Conservation (phyloP, 306 rosid genomes). For the Prinsepia uniflora region DNA sequence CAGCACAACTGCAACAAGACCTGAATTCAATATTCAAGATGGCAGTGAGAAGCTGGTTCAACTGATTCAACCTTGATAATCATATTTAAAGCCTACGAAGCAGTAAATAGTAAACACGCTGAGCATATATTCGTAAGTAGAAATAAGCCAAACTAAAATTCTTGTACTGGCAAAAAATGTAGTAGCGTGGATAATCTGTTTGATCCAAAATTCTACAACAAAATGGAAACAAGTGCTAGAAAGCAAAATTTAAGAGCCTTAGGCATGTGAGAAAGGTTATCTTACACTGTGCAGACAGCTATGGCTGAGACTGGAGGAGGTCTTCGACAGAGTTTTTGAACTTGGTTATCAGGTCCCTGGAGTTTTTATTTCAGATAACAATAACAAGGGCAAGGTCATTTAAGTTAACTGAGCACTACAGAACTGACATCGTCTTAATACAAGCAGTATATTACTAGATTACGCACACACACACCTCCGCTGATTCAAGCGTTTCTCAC, state of each 20-base stretch:
- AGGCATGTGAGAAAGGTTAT: no score
- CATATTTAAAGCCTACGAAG: neutral
- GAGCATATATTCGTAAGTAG: neutral
- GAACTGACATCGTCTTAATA: slow-evolving; percentile 1
- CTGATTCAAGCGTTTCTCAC: slow-evolving; percentile 66
- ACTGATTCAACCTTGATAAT: neutral
- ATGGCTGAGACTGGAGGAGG: slow-evolving; percentile 63
- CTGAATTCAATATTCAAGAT: neutral
- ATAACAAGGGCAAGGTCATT: neutral
- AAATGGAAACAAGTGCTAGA: neutral
- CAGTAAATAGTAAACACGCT: neutral
- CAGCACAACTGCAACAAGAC: neutral
- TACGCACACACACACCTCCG: slow-evolving; percentile 44
- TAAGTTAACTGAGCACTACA: slow-evolving; percentile 12
- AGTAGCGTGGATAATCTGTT: neutral
- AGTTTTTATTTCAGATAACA: neutral
- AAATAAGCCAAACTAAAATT: neutral
- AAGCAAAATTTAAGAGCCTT: neutral
- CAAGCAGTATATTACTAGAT: neutral
- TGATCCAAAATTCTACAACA: neutral
- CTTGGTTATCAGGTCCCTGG: slow-evolving; percentile 70
- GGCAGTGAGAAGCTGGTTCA: neutral
- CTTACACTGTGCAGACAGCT: slow-evolving; percentile 14
- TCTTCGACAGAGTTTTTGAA: slow-evolving; percentile 66
- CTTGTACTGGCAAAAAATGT: neutral